These are phyloP conservation scores for Epichloe scottii DNA, from an alignment of 2,329 filamentous ascomycete species.

Conservation along the genomic window DNA sequence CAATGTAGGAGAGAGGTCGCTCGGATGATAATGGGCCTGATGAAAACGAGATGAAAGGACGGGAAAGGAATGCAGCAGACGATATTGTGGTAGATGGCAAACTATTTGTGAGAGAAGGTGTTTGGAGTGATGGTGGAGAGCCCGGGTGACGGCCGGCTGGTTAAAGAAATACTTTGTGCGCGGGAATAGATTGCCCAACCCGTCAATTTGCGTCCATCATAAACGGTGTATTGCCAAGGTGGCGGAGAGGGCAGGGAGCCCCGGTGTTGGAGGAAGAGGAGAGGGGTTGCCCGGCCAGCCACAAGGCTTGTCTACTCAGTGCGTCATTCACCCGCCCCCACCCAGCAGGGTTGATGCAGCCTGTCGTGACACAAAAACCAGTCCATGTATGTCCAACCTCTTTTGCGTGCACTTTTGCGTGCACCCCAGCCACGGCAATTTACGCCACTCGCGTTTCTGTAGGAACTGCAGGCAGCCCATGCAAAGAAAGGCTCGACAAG, in stretches of 20 bases:
- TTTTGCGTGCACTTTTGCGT: not conserved
- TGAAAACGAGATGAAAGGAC: not conserved
- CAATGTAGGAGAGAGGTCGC: no score
- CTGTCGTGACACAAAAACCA: no score
- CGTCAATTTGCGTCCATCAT: not conserved
- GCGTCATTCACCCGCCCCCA: slow-evolving; percentile 16
- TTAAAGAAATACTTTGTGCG: not conserved
- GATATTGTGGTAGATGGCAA: slow-evolving; percentile 6
- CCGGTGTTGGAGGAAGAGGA: not conserved
- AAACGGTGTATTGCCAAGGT: no score
- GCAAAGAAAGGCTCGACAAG: not conserved
- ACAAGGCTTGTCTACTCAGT: slow-evolving; percentile 17
- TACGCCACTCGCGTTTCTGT: slow-evolving; percentile 15
- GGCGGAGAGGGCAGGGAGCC: not conserved
- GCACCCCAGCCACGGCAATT: slow-evolving; percentile 17
- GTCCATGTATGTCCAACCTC: slow-evolving; percentile 4
- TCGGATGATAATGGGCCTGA: not conserved
- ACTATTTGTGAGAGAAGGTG: not conserved
- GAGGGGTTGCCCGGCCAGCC: slow-evolving; percentile 10
- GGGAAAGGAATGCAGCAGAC: not conserved
- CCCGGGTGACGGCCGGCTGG: not conserved
- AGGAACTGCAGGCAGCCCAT: slow-evolving; percentile 10
- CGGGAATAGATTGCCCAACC: not conserved
- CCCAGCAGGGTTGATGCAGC: not conserved
- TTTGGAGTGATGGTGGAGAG: slow-evolving; percentile 1